Base-by-base conservation (phyloP, 2,329 filamentous ascomycete genomes). In the Pseudovirgaria hyperparasitica region DNA sequence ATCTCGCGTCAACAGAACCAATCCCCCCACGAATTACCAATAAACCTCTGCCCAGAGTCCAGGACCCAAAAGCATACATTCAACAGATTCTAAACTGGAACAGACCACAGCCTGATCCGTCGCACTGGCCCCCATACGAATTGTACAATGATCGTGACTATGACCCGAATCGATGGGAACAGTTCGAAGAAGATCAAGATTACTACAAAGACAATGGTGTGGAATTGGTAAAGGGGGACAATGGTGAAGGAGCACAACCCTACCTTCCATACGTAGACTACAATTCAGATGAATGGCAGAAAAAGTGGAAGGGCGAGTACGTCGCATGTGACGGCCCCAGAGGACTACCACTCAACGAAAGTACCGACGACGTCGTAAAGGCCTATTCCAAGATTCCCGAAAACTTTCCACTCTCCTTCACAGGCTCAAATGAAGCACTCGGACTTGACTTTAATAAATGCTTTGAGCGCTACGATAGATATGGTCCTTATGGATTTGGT, bases 231-330 rank as follows among this genome's bases (percentile, higher is more conserved):
- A 16, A 9, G n/a, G 5, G 14, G 14, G 8, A 7, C 17, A 29
- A 24, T 18, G 22, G 32, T 26, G 9, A 11, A 20, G 19, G 19
- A 9, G 9, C 72, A 1, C 58, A 69, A 29, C 58, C 66, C 12
- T 82, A 81, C 51, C 65, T 75, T 31, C 80, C 80, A 0, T 85
- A 84, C 36, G 78, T 79, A 1, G 57, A 69, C 10, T 82, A 84
- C 54, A 77, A 80, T 42, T 67, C 63, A 26, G 54, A 59, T 4
- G 51, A 59, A 9, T 85, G 76, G 75, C 66, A 60, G 40, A 53
- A 57, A 25, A 48, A 55, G 16, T 67, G 67, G 36, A 60, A 65
- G 25, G 76, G 74, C 10, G 49, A 64, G 28, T 71, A 76, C 41
- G 62, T 71, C 5, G 52, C 74, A 2, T 86, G 81, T 47, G 57